Conservation (phyloP, 2,329 filamentous ascomycete genomes). For the Stemphylium vesicarium region DNA sequence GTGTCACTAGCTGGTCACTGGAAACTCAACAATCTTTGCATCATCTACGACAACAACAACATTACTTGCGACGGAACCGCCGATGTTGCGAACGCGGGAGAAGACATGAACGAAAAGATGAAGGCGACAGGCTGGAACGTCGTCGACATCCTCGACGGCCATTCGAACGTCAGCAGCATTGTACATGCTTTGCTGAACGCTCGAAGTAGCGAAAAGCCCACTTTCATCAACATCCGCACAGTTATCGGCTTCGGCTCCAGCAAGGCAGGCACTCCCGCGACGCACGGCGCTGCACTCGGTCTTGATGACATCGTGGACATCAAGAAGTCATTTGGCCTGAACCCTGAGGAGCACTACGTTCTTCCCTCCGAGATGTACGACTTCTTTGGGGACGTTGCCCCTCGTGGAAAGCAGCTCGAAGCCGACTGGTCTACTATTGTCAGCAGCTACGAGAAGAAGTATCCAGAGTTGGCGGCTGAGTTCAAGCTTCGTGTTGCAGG, state of each 20-base stretch:
- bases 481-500: too few species aligned
- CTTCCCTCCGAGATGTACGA: slow-evolving; percentile 54
- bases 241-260: slow-evolving; percentile 59
- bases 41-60: slow-evolving; percentile 67
- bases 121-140: too few species aligned
- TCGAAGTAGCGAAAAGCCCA: slow-evolving; percentile 56
- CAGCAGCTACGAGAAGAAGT: too few species aligned
- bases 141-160: too few species aligned
- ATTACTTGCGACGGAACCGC: slow-evolving; percentile 63
- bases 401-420: background rate
- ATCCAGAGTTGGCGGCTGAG: too few species aligned
- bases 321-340: slow-evolving; percentile 57
- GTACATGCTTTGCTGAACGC: slow-evolving; percentile 55
- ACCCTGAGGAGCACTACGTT: slow-evolving; percentile 55
- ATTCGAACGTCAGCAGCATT: too few species aligned
- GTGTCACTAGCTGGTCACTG: slow-evolving; percentile 45
- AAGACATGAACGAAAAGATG: too few species aligned
- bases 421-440: too few species aligned
- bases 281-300: too few species aligned
- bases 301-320: too few species aligned
- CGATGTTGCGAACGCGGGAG: slow-evolving; percentile 54
- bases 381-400: slow-evolving; percentile 57
- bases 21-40: slow-evolving; percentile 61
- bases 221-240: slow-evolving; percentile 64
- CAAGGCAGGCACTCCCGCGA: too few species aligned